A percentile compares a stretch with the other conserved stretches of the same genome.
Evolutionary conservation across 2,329 filamentous ascomycete genomes (phyloP).

Genomic region (Colletotrichum cereale): DNA sequence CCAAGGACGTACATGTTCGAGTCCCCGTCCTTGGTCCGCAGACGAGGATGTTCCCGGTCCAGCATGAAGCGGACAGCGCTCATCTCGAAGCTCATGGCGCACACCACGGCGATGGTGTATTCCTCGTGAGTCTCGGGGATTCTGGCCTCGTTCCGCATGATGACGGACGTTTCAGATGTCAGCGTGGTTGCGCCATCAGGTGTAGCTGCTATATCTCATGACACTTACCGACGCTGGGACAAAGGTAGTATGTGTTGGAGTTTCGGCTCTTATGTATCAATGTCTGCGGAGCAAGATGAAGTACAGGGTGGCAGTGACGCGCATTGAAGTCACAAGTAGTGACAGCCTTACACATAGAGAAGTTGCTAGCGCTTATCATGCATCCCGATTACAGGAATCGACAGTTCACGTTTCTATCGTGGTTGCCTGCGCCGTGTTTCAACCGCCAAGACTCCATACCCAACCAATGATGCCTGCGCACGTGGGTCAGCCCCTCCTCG

Average conservation of each 20-base stretch:
- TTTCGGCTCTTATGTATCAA: neutral
- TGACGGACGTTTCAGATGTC: neutral
- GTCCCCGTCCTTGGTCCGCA: neutral
- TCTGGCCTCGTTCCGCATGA: neutral
- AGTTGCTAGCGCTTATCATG: neutral
- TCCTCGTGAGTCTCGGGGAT: slow-evolving; percentile 44
- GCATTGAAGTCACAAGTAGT: neutral
- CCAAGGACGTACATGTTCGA: neutral
- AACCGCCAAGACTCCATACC: neutral
- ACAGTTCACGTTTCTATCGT: neutral
- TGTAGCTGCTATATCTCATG: neutral
- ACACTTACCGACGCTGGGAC: too few relatives aligned
- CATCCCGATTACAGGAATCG: neutral
- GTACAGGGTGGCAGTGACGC: neutral
- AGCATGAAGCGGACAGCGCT: slow-evolving; percentile 47
- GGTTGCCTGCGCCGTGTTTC: neutral
- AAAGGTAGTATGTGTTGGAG: neutral
- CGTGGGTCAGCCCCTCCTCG: neutral
- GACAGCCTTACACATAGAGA: neutral
- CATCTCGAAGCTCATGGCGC: slow-evolving; percentile 45
- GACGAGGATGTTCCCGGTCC: slow-evolving; percentile 43
- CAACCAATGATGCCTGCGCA: neutral
- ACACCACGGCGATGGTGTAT: slow-evolving; percentile 44
- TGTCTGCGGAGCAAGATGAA: neutral
- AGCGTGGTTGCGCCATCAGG: neutral